Base-by-base conservation (phyloP, 2,329 filamentous ascomycete species). In the Aspergillus fumigatus region DNA sequence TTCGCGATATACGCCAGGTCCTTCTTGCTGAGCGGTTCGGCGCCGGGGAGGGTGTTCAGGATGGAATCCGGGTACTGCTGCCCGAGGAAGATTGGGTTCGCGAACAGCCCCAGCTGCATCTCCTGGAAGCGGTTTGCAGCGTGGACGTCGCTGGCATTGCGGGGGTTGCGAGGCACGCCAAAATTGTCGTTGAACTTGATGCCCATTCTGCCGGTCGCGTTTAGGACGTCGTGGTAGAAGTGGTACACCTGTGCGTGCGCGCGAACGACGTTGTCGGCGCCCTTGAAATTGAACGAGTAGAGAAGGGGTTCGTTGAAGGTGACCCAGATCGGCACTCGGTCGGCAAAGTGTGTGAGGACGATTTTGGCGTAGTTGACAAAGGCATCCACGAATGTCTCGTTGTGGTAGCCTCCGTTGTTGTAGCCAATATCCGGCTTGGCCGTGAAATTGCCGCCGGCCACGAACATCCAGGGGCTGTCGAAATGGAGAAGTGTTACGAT, bases 141-240 rank as follows among this genome's bases (percentile, higher is more conserved):
- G 17, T 38, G 32, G 5, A 38, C 14, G 14, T 38, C 32, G 32
- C 32, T 38, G 14, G 14, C 32, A 7, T 38, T 38, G 7, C 2
- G 32, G 2, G 32, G 32, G 32, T 38, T 14, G 5, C 14, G 32
- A 3, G 32, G 32, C 14, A 83, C 75, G 4, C 75, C 81, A 54
- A 83, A 82, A 61, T 82, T 82, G 62, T 78, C 71, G 51, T 81
- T 75, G 9, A 79, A 79, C 11, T 77, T 76, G 54, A 79, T 66
- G 1, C 68, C 73, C 8, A 71, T 55, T 25, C 64, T 62, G 1
- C 29, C 81, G 70, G 62, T 83, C 70, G 26, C 82, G 67, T 67
- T 80, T 69, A 59, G 70, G 64, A 8, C 52, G 5, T 71, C 64
- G 51, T 79, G 77, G 45, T 75, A 77, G 48, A 77, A 70, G 49